A percentile compares a stretch with the other conserved stretches of the same genome.
phyloP scores from a whole-genome alignment of 2,329 filamentous ascomycete genomes.

The Pseudocercospora fuligena region DNA sequence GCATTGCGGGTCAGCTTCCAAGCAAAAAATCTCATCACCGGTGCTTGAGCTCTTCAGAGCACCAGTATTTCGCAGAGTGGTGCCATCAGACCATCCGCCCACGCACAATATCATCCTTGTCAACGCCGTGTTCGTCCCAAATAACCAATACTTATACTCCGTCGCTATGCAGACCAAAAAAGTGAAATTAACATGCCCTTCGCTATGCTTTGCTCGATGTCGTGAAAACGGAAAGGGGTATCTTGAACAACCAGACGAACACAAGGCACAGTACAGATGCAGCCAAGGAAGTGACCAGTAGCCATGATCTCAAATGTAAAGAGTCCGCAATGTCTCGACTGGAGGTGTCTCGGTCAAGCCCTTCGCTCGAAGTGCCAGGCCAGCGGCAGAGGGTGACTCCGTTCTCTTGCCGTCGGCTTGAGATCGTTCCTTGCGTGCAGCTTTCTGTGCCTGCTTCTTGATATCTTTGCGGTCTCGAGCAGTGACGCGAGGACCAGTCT shows the following conservation, averaged over 20 bases:
- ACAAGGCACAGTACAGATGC: conserved; percentile 15
- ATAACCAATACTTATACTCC: conserved; percentile 18
- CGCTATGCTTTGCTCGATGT: conserved; percentile 24
- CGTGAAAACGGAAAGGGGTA: conserved; percentile 25
- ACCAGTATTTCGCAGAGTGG: conserved; percentile 21
- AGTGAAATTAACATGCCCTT: conserved; percentile 15
- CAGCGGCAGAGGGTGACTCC: conserved; percentile 32
- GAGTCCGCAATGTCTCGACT: conserved; percentile 44
- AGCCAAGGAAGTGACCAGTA: conserved; percentile 13
- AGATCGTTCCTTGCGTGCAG: conserved; percentile 46
- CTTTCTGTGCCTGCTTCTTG: conserved; percentile 49
- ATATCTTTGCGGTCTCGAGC: conserved; percentile 46
- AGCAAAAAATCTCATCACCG: conserved; percentile 22
- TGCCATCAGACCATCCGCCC: conserved; percentile 16
- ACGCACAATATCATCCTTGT: conserved; percentile 15
- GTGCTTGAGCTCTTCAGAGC: conserved; percentile 36
- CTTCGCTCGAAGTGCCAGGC: conserved; percentile 39
- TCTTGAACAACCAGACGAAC: conserved; percentile 22
- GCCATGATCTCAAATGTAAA: conserved; percentile 42
- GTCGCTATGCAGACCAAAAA: conserved; percentile 21
- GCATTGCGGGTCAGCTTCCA: conserved; percentile 1
- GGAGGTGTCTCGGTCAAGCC: conserved; percentile 42
- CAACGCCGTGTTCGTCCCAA: conserved; percentile 14
- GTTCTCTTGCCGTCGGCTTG: conserved; percentile 34
- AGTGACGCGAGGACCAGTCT: conserved; percentile 42